Evolutionary conservation across 1,284 basidiomycete genomes (phyloP).

Genomic region (Cutaneotrichosporon mucoides): DNA sequence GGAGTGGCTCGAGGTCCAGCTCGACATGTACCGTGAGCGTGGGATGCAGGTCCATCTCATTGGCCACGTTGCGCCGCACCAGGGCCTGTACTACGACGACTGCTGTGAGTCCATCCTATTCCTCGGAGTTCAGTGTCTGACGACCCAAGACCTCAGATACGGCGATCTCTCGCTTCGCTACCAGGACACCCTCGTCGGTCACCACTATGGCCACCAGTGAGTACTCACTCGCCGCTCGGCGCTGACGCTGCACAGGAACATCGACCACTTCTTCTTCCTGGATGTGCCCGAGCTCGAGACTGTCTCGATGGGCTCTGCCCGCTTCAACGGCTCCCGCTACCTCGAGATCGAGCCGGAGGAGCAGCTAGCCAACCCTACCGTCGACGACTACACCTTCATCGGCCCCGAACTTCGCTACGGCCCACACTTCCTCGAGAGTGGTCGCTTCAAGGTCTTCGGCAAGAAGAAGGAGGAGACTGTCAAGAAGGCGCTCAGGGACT

Average conservation of each 20-base stretch:
- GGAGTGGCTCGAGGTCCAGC: slow-evolving; percentile 86
- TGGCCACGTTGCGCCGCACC: slow-evolving; percentile 61
- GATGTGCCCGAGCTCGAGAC: slow-evolving; percentile 44
- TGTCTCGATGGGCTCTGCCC: not conserved
- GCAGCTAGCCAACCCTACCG: not conserved
- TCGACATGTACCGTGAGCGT: slow-evolving; percentile 64
- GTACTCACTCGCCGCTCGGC: slow-evolving; percentile 18
- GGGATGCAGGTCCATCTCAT: slow-evolving; percentile 67
- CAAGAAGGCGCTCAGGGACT: slow-evolving; percentile 41
- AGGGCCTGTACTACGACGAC: slow-evolving; percentile 76
- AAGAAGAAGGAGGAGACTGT: slow-evolving; percentile 33
- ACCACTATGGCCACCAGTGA: slow-evolving; percentile 70
- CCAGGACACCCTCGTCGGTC: slow-evolving; percentile 86
- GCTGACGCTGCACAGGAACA: slow-evolving; percentile 36
- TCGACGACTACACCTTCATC: slow-evolving; percentile 14
- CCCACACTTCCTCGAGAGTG: slow-evolving; percentile 22
- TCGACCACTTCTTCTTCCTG: slow-evolving; percentile 52
- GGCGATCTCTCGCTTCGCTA: slow-evolving; percentile 74
- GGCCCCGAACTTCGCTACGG: slow-evolving; percentile 30
- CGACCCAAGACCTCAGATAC: slow-evolving; percentile 65
- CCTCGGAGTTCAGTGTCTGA: not conserved
- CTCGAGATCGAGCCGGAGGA: slow-evolving; percentile 1
- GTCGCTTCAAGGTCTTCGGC: slow-evolving; percentile 28
- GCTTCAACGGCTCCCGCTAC: not conserved
- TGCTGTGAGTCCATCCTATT: slow-evolving; percentile 52